Evolutionary conservation across 2,329 filamentous ascomycete species (phyloP).

Genomic region (Venturia pyrina): DNA sequence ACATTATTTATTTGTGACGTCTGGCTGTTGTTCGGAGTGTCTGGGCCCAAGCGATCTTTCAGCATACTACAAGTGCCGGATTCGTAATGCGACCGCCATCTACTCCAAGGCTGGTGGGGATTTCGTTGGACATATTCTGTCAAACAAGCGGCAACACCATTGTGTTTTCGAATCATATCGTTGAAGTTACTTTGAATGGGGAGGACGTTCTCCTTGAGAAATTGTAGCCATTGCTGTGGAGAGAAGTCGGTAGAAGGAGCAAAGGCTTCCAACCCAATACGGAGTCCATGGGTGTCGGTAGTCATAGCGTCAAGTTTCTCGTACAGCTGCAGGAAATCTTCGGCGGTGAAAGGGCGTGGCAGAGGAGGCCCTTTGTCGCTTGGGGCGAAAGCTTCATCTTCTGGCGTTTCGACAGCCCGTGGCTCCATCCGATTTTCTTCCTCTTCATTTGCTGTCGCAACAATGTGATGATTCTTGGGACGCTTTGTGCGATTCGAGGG

Average conservation of each 20-base stretch:
- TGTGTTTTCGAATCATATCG: background rate
- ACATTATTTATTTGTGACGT: background rate
- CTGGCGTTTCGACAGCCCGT: background rate
- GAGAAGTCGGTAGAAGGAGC: background rate
- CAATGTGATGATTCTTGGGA: background rate
- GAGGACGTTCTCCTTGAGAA: background rate
- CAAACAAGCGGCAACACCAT: background rate
- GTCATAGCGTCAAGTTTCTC: background rate
- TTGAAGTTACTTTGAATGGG: background rate
- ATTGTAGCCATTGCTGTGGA: background rate
- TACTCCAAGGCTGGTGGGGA: background rate
- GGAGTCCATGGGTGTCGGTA: background rate
- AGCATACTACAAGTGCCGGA: background rate
- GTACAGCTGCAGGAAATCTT: slow-evolving; percentile 2
- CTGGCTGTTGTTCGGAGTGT: background rate
- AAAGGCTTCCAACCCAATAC: background rate
- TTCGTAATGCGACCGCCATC: background rate
- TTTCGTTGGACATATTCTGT: background rate
- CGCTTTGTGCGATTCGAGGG: background rate
- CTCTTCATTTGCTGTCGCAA: background rate
- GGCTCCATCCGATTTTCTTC: background rate
- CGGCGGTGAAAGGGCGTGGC: background rate
- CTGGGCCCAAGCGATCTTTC: background rate
- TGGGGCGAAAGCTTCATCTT: background rate
- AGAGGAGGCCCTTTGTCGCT: background rate